A percentile compares a stretch with the other conserved stretches of the same genome.
Evolutionary conservation across 1,284 basidiomycete species (phyloP).

Genomic region (Schizophyllum commune): DNA sequence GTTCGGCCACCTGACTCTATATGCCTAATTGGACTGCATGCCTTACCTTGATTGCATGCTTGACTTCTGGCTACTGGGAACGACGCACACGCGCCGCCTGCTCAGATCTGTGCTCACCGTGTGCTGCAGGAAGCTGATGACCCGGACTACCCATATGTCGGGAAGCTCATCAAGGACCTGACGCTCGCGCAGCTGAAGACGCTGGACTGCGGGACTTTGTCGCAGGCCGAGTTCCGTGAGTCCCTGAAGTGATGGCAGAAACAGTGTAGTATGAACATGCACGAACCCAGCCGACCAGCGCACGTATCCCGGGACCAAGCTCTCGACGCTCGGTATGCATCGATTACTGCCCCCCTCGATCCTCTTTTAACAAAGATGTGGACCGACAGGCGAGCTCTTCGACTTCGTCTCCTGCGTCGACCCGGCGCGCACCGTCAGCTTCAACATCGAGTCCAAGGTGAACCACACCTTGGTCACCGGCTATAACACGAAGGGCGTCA

Average conservation of each 20-base stretch:
- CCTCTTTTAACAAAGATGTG: too few relatives aligned
- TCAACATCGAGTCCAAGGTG: constrained; percentile 78
- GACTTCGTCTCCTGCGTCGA: constrained; percentile 69
- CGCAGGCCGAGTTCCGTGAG: constrained; percentile 55
- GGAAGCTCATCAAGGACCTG: constrained; percentile 68
- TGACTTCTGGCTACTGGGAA: too few relatives aligned
- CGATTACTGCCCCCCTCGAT: too few relatives aligned
- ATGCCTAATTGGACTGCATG: not conserved
- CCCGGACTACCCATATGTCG: constrained; percentile 62
- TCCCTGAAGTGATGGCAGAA: constrained; percentile 5
- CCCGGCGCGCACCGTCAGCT: constrained; percentile 30
- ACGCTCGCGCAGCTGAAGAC: constrained; percentile 73
- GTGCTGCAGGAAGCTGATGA: constrained; percentile 27
- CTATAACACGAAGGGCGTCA: constrained; percentile 47
- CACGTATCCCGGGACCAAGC: constrained; percentile 56
- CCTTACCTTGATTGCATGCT: too few relatives aligned
- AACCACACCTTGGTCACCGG: constrained; percentile 33
- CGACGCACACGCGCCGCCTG: too few relatives aligned
- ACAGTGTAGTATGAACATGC: not conserved
- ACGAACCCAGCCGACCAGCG: constrained; percentile 46
- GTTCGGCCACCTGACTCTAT: constrained; percentile 9
- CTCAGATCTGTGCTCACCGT: not conserved
- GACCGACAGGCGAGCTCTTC: constrained; percentile 61
- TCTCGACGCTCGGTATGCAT: constrained; percentile 47
- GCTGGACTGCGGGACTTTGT: constrained; percentile 69